Evolutionary conservation across 208 protist genomes (phyloP).

Genomic region (Herpetomonas samuelpessoai): DNA sequence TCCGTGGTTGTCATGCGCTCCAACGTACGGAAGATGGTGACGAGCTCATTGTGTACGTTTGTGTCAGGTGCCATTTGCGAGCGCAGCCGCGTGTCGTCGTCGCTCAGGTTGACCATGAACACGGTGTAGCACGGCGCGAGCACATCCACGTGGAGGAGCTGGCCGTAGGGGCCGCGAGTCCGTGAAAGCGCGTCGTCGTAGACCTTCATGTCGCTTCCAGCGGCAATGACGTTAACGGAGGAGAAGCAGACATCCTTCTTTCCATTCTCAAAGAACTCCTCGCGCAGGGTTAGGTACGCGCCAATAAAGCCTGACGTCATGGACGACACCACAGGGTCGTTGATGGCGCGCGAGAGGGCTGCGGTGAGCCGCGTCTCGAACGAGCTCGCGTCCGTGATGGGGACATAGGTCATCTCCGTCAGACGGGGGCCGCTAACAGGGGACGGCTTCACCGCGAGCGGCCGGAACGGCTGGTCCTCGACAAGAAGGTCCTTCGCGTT

Average conservation of each 20-base stretch:
- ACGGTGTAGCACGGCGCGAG: slow-evolving; percentile 62
- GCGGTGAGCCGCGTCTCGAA: slow-evolving; percentile 60
- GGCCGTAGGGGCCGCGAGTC: slow-evolving; percentile 45
- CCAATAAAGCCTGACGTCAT: slow-evolving; percentile 46
- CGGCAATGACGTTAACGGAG: slow-evolving; percentile 56
- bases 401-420: slow-evolving; percentile 48
- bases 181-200: slow-evolving; percentile 48
- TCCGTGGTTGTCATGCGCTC: slow-evolving; percentile 35
- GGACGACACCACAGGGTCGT: slow-evolving; percentile 39
- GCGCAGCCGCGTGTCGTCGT: slow-evolving; percentile 33
- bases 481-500: slow-evolving; percentile 64
- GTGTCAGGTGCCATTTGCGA: slow-evolving; percentile 3
- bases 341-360: slow-evolving; percentile 32
- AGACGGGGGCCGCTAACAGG: slow-evolving; percentile 77
- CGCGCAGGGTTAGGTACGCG: slow-evolving; percentile 54
- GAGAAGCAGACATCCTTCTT: slow-evolving; percentile 70
- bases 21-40: slow-evolving; percentile 39
- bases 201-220: slow-evolving; percentile 45
- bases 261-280: slow-evolving; percentile 43
- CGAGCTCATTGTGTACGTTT: slow-evolving; percentile 15
- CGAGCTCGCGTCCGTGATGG: slow-evolving; percentile 26
- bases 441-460: slow-evolving; percentile 57
- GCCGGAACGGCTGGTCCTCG: slow-evolving; percentile 40
- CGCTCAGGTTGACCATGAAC: slow-evolving; percentile 68
- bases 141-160: slow-evolving; percentile 70